These are phyloP conservation scores for Balakata baccata DNA, from an alignment of 345 rosid genomes.

Conservation along the genomic window DNA sequence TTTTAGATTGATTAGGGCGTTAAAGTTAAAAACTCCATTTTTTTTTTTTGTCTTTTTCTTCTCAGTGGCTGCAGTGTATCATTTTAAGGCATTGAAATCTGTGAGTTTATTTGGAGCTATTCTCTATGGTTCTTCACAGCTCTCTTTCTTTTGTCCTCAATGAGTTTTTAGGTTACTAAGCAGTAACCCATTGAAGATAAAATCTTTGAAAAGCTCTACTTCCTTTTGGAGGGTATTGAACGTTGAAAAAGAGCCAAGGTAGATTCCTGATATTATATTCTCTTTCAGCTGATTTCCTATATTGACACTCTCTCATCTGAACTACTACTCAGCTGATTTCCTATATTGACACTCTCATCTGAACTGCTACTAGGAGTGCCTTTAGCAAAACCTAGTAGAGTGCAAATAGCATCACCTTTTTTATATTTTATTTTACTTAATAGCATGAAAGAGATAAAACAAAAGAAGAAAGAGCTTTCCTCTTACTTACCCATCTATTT, in stretches of 20 bases:
- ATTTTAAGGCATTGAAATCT: constrained; percentile 29
- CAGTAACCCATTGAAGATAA: background rate
- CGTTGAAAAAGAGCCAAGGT: constrained; percentile 36
- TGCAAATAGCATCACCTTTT: no score
- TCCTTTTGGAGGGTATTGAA: constrained; percentile 14
- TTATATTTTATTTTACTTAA: constrained; percentile 4
- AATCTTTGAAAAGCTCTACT: constrained; percentile 20
- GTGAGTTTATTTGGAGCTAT: constrained; percentile 34
- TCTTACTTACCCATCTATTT: constrained; percentile 23
- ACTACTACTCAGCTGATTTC: no score
- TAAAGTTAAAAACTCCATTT: constrained; percentile 4
- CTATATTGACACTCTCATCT: no score
- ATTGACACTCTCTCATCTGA: no score
- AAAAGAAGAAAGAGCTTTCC: background rate
- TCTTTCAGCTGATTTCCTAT: constrained; percentile 7
- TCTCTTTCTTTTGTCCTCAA: constrained; percentile 16
- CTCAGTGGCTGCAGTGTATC: constrained; percentile 27
- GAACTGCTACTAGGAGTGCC: no score
- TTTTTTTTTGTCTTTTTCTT: constrained; percentile 21
- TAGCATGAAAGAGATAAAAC: background rate
- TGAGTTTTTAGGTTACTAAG: constrained; percentile 2
- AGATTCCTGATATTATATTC: constrained; percentile 52
- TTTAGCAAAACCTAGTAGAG: no score
- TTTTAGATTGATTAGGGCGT: background rate
- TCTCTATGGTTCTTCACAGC: constrained; percentile 14